Evolutionary conservation across 495 filamentous ascomycete genomes (phyloP).

Genomic region (Hypoxylon perforatum): DNA sequence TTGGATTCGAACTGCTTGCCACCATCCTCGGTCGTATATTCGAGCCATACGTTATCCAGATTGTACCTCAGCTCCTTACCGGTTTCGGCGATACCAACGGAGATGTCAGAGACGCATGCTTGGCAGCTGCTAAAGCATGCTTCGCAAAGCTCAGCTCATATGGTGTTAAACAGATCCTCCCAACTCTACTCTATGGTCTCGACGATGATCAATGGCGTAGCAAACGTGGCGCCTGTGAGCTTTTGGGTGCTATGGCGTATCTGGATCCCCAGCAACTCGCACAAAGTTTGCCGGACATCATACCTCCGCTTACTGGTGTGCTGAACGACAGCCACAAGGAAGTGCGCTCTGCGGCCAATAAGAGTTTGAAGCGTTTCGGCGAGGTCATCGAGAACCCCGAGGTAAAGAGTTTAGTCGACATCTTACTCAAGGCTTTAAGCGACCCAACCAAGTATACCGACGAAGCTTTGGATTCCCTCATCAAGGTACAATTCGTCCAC

Average conservation of each 20-base stretch:
- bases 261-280: slow-evolving; percentile 94
- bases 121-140: slow-evolving; percentile 93
- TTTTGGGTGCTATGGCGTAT: slow-evolving; percentile 97
- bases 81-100: slow-evolving; percentile 89
- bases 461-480: slow-evolving; percentile 89
- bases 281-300: slow-evolving; percentile 91
- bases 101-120: slow-evolving; percentile 90
- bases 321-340: slow-evolving; percentile 99
- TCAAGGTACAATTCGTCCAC: slow-evolving; percentile 95
- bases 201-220: slow-evolving; percentile 97
- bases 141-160: slow-evolving; percentile 94
- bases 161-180: slow-evolving; percentile 93
- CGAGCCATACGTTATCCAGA: slow-evolving; percentile 95
- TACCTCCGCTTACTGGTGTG: slow-evolving; percentile 91
- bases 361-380: slow-evolving; percentile 95
- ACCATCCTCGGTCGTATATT: slow-evolving; percentile 86
- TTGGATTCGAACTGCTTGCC: slow-evolving; percentile 91
- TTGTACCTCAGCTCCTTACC: slow-evolving; percentile 88
- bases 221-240: slow-evolving; percentile 97
- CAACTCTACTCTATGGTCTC: slow-evolving; percentile 89
- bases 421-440: slow-evolving; percentile 94
- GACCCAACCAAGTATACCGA: slow-evolving; percentile 98
- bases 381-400: slow-evolving; percentile 99
- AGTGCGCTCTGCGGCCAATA: slow-evolving; percentile 88
- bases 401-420: slow-evolving; percentile 87